Base-by-base conservation (phyloP, 2,329 filamentous ascomycete genomes). In the Paraphoma sp. region DNA sequence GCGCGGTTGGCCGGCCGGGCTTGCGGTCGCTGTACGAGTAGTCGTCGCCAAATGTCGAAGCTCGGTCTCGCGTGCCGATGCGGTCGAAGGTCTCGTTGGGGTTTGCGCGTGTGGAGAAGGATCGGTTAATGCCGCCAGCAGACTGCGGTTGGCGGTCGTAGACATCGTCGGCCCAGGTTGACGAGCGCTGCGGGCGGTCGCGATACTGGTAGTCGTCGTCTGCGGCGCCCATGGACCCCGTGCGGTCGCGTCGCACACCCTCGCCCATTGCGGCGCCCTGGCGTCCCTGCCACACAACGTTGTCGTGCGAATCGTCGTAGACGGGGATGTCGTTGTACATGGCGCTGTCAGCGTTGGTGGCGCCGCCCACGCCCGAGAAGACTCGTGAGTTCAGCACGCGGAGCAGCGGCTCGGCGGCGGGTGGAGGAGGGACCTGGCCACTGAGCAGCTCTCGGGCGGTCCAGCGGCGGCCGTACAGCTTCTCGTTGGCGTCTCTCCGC, bases 401-500 rank as follows among this genome's bases (percentile, higher is more conserved):
- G 85, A 96, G 90, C 48, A 99, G 85, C 11, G 94, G 91, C 44
- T 91, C 90, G 2, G 95, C 92, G 56, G 91, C 89, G 0, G 90
- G 87, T 1, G 95, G 94, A 1, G 93, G 87, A 42, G 87, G 85
- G 40, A 98, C 86, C 33, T 85, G 83, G 33, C 95, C 95, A 54
- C 86, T 87, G 38, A 99, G 86, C 44, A 99, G 86, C 74, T 97
- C 90, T 60, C 84, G 82, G 12, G 95, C 95, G 8, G 91, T 93
- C 76, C 91, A 86, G 59, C 90, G 87, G 56, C 89, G 87, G 60
- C 92, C 91, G 77, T 99, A 99, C 59, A 99, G 85, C 80, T 96
- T 97, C 80, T 97, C 91, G 74, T 99, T 99, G 67, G 95, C 95
- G 78, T 99, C 95, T 79, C 93, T 90, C 62, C 95, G 87, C 81